A percentile compares a stretch with the other conserved stretches of the same genome.
These are phyloP conservation scores for Solidago caesia DNA, from an alignment of 129 eudicot genomes.

Conservation along the genomic window DNA sequence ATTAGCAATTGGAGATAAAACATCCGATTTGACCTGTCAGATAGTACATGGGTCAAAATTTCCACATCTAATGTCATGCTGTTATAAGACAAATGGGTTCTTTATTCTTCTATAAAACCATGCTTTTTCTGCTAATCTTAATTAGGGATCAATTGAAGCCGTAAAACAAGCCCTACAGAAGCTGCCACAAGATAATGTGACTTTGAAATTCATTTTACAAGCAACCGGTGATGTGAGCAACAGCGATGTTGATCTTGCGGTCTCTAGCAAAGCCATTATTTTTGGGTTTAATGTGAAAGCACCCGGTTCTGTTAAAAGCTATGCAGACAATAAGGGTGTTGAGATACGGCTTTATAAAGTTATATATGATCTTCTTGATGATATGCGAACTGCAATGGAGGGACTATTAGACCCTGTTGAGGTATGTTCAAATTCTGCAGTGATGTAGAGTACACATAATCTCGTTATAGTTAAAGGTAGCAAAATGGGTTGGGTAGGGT, in stretches of 20 bases:
- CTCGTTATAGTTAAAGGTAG: no score
- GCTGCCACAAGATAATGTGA: slow-evolving; percentile 91
- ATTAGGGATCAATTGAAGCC: slow-evolving; percentile 96
- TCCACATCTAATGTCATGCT: no score
- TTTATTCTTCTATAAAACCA: slow-evolving; percentile 16
- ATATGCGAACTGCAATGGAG: slow-evolving; percentile 90
- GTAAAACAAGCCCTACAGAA: slow-evolving; percentile 83
- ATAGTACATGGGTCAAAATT: no score
- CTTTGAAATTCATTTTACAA: slow-evolving; percentile 82
- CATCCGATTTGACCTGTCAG: no score
- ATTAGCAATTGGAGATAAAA: no score
- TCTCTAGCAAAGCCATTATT: slow-evolving; percentile 76
- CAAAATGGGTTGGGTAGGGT: no score
- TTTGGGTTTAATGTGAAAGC: slow-evolving; percentile 87
- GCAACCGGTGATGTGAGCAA: slow-evolving; percentile 85
- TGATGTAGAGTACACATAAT: no score
- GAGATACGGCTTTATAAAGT: slow-evolving; percentile 83
- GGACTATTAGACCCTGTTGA: slow-evolving; percentile 91
- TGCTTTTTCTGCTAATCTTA: slow-evolving; percentile 23
- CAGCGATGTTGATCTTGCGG: slow-evolving; percentile 95
- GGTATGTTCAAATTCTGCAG: slow-evolving; percentile 44
- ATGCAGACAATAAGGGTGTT: slow-evolving; percentile 74
- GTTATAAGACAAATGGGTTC: background rate
- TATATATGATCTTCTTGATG: slow-evolving; percentile 93
- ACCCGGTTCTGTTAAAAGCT: slow-evolving; percentile 78